Evolutionary conservation across 2,329 filamentous ascomycete genomes (phyloP).

Genomic region (Sporothrix phasma): DNA sequence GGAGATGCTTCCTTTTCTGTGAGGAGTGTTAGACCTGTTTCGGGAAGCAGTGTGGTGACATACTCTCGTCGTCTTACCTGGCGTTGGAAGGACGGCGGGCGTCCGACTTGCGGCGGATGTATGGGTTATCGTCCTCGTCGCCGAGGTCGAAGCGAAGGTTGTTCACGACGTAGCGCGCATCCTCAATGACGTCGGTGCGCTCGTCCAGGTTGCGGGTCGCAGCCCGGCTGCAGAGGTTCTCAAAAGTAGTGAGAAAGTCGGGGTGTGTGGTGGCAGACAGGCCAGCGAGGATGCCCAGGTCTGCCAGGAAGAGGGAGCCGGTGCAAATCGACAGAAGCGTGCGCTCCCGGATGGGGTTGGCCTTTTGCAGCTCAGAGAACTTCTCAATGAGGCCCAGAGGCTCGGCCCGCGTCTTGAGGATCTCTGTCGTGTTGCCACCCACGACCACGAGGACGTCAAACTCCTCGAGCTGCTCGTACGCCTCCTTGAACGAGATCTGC

Average conservation of each 20-base stretch:
- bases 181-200: conserved; percentile 74
- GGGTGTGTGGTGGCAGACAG: conserved; percentile 75
- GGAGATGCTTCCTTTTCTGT: conserved; percentile 73
- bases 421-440: conserved; percentile 54
- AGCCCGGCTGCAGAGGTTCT: conserved; percentile 69
- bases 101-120: conserved; percentile 67
- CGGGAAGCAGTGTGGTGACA: too few species aligned
- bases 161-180: conserved; percentile 77
- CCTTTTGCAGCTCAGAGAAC: conserved; percentile 70
- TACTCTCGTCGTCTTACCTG: conserved; percentile 36
- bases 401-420: conserved; percentile 59
- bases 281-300: conserved; percentile 67
- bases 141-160: conserved; percentile 80
- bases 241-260: conserved; percentile 68
- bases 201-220: conserved; percentile 60
- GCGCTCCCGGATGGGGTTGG: conserved; percentile 68
- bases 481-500: conserved; percentile 70
- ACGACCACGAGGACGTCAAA: conserved; percentile 73
- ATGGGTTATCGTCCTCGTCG: conserved; percentile 73
- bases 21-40: neutral
- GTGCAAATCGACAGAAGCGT: conserved; percentile 74
- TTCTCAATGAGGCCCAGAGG: conserved; percentile 63
- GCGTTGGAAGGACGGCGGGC: conserved; percentile 51
- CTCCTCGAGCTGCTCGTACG: conserved; percentile 60
- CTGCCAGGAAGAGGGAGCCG: conserved; percentile 65